A percentile compares a stretch with the other conserved stretches of the same genome.
phyloP scores from a whole-genome alignment of 2,329 filamentous ascomycete genomes.

The Fusarium hainanense region DNA sequence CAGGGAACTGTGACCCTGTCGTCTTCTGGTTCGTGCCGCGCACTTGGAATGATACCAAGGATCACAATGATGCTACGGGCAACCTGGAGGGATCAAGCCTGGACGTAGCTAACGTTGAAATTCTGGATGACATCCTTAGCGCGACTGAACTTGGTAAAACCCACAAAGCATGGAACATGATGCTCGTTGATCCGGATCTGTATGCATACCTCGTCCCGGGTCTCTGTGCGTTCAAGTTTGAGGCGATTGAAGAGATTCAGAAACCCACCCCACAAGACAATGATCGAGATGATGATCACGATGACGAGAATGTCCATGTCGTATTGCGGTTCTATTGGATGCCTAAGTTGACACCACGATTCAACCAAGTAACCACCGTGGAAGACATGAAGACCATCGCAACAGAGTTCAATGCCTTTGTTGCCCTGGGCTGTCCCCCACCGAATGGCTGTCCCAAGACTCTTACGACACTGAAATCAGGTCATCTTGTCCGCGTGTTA shows the following conservation, averaged over 20 bases:
- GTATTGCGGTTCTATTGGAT: slow-evolving; percentile 18
- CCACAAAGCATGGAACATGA: not conserved
- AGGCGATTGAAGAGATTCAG: not conserved
- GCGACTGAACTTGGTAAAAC: not conserved
- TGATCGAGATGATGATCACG: no score
- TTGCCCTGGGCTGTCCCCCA: not conserved
- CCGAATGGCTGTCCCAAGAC: no score
- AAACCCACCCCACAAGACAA: not conserved
- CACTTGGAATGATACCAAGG: not conserved
- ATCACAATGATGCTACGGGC: not conserved
- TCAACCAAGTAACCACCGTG: not conserved
- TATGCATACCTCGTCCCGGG: not conserved
- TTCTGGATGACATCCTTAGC: not conserved
- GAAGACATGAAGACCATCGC: not conserved
- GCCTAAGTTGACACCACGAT: not conserved
- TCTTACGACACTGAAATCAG: not conserved
- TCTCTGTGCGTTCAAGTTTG: not conserved
- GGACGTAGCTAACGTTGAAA: not conserved
- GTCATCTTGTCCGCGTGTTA: not conserved
- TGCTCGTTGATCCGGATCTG: not conserved
- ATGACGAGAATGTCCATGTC: not conserved
- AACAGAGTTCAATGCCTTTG: not conserved
- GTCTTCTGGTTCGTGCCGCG: not conserved
- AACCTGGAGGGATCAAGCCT: accelerated
- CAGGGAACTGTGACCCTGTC: not conserved